A percentile compares a stretch with the other conserved stretches of the same genome.
phyloP scores from a whole-genome alignment of 164 flowering plant species.

The Kalanchoe fedtschenkoi region DNA sequence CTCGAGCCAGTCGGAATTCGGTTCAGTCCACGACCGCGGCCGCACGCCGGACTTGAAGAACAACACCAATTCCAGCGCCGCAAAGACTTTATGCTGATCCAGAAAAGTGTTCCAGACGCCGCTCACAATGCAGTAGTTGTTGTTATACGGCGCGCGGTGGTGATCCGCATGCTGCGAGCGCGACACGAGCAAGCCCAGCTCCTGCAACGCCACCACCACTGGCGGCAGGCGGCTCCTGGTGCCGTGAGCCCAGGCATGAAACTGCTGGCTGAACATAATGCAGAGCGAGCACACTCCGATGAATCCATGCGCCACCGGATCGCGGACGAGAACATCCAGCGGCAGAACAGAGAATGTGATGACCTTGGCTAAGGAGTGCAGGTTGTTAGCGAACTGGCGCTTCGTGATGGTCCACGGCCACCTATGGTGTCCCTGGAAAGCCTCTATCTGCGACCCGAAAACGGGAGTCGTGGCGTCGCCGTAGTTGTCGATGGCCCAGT shows the following conservation, averaged over 20 bases:
- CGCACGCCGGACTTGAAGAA: constrained; percentile 56
- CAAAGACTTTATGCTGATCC: constrained; percentile 52
- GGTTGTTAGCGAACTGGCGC: constrained; percentile 73
- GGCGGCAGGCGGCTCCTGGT: constrained; percentile 61
- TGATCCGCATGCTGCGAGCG: constrained; percentile 56
- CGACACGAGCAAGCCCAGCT: constrained; percentile 57
- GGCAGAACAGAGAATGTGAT: constrained; percentile 49
- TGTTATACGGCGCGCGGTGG: constrained; percentile 68
- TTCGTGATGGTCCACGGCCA: constrained; percentile 76
- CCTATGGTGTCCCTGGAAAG: constrained; percentile 76
- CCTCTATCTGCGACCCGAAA: constrained; percentile 70
- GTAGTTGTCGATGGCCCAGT: constrained; percentile 91
- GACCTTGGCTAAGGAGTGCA: constrained; percentile 54
- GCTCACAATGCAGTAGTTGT: constrained; percentile 83
- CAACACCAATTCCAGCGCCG: constrained; percentile 61
- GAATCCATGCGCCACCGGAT: constrained; percentile 38
- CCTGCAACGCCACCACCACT: constrained; percentile 60
- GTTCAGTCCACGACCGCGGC: constrained; percentile 82
- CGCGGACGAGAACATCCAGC: constrained; percentile 23
- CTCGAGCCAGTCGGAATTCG: constrained; percentile 51
- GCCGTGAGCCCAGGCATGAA: constrained; percentile 90
- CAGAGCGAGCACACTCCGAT: constrained; percentile 47
- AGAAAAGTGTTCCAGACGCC: constrained; percentile 67
- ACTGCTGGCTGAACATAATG: constrained; percentile 90
- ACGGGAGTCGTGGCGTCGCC: constrained; percentile 57